These are phyloP conservation scores for Coriaria nepalensis DNA, from an alignment of 306 rosid species.

Conservation along the genomic window DNA sequence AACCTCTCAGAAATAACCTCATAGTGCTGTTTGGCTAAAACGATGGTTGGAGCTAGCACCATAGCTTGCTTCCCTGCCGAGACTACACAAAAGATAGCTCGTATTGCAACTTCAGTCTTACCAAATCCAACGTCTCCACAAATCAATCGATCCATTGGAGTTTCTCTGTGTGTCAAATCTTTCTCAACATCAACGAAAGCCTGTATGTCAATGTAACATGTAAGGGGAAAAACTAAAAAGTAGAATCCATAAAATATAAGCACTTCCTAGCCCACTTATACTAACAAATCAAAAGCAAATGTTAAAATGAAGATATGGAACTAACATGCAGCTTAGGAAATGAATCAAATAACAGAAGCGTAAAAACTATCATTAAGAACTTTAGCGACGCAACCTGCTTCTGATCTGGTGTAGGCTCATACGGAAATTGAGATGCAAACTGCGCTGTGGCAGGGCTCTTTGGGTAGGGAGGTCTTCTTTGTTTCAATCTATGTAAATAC, in stretches of 20 bases:
- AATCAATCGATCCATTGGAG: slow-evolving; percentile 92
- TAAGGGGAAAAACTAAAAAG: slow-evolving; percentile 6
- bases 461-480: slow-evolving; percentile 69
- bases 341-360: neutral
- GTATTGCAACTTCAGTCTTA: slow-evolving; percentile 95
- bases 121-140: slow-evolving; percentile 99
- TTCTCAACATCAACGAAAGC: slow-evolving; percentile 81
- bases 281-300: neutral
- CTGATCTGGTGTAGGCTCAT: slow-evolving; percentile 80
- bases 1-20: slow-evolving; percentile 73
- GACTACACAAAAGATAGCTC: slow-evolving; percentile 73
- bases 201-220: slow-evolving; percentile 23
- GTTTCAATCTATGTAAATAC: slow-evolving; percentile 79
- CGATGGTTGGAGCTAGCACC: slow-evolving; percentile 94
- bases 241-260: neutral
- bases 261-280: neutral
- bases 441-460: slow-evolving; percentile 30
- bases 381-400: slow-evolving; percentile 32
- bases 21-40: slow-evolving; percentile 89
- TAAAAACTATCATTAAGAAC: neutral
- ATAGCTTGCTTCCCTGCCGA: slow-evolving; percentile 85
- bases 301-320: neutral
- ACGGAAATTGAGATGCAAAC: slow-evolving; percentile 57
- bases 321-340: neutral
- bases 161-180: slow-evolving; percentile 72